Evolutionary conservation across 495 filamentous ascomycete species (phyloP).

Genomic region (Aspergillus saccharolyticus): DNA sequence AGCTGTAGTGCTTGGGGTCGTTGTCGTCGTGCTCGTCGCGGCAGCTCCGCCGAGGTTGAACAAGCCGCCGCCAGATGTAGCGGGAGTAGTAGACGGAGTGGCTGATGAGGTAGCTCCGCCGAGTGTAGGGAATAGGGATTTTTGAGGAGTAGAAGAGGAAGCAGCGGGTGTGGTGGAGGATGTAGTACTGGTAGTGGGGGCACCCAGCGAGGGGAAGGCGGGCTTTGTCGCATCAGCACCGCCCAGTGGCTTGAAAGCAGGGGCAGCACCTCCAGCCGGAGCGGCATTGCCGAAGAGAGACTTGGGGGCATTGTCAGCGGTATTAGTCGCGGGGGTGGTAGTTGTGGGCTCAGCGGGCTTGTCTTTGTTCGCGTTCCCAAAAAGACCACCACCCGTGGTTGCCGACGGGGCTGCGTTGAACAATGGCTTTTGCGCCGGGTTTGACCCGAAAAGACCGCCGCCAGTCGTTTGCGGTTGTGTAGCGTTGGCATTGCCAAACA

Average conservation of each 20-base stretch:
- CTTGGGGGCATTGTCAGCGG: conserved; percentile 23
- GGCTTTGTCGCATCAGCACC: conserved; percentile 29
- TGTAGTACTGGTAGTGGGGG: conserved; percentile 22
- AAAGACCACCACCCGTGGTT: conserved; percentile 31
- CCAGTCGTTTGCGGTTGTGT: conserved; percentile 27
- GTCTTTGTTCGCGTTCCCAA: conserved; percentile 30
- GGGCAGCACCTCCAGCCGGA: conserved; percentile 6
- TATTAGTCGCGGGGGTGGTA: conserved; percentile 22
- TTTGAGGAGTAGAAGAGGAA: conserved; percentile 36
- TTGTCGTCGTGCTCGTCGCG: conserved; percentile 32
- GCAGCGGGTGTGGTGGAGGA: conserved; percentile 28
- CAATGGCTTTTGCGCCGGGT: conserved; percentile 24
- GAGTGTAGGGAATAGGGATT: conserved; percentile 33
- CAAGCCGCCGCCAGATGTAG: conserved; percentile 33
- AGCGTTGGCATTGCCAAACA: conserved; percentile 19
- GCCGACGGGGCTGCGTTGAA: conserved; percentile 31
- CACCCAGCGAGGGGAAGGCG: conserved; percentile 26
- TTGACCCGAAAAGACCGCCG: conserved; percentile 31
- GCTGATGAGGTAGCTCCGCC: conserved; percentile 34
- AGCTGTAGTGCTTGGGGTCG: conserved; percentile 26
- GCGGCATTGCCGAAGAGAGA: conserved; percentile 28
- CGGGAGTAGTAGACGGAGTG: conserved; percentile 35
- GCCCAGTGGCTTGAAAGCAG: conserved; percentile 30
- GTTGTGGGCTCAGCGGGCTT: conserved; percentile 39
- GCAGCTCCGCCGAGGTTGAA: conserved; percentile 28